Conservation (phyloP, 108 stramenopile species). For the Stephanodiscus minutulus region DNA sequence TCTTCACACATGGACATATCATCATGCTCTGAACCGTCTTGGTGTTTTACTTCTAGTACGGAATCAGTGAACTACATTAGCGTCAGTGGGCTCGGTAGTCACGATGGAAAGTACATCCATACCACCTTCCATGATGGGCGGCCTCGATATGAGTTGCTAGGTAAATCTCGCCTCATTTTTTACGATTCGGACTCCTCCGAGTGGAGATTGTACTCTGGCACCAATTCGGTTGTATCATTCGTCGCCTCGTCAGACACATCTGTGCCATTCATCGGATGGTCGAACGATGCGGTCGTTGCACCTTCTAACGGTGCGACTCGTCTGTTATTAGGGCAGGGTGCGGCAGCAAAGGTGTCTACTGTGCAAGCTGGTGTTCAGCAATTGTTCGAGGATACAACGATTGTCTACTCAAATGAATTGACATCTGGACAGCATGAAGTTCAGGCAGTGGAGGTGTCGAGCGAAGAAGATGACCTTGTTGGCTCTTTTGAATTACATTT, state of each 20-base stretch:
- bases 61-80: constrained; percentile 17
- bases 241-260: constrained; percentile 22
- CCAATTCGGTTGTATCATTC: constrained; percentile 26
- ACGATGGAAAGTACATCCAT: constrained; percentile 37
- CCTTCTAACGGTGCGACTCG: constrained; percentile 16
- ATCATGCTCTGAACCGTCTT: constrained; percentile 15
- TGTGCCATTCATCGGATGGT: constrained; percentile 36
- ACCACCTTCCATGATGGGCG: constrained; percentile 28
- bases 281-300: constrained; percentile 24
- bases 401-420: constrained; percentile 32
- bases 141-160: constrained; percentile 41
- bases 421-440: constrained; percentile 19
- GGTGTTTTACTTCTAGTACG: constrained; percentile 13
- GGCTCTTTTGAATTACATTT: constrained; percentile 37
- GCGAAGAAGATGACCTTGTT: constrained; percentile 26
- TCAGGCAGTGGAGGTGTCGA: constrained; percentile 31
- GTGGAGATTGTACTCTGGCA: constrained; percentile 35
- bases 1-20: constrained; percentile 23
- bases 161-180: constrained; percentile 19
- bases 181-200: constrained; percentile 15
- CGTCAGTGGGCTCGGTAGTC: constrained; percentile 24
- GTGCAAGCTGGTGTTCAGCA: constrained; percentile 30
- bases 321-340: constrained; percentile 29
- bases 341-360: constrained; percentile 19
- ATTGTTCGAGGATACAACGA: constrained; percentile 24